These are phyloP conservation scores for sunflower (Helianthus annuus) DNA, from an alignment of 129 eudicot genomes.

Conservation along the genomic window HanXRQr2.0-SUNRISE NC_035440.2:10719091-10719590, in stretches of 20 bases:
- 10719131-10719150: conserved; percentile 51
- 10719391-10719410: neutral
- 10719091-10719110: conserved; percentile 89
- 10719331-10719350: conserved; percentile 56
- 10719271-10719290: conserved; percentile 86
- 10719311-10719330: conserved; percentile 88
- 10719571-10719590: conserved; percentile 98
- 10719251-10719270: conserved; percentile 89
- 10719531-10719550: conserved; percentile 97
- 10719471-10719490: conserved; percentile 95
- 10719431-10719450: conserved; percentile 44
- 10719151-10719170: conserved; percentile 91
- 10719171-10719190: conserved; percentile 61
- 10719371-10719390: neutral
- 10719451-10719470: conserved; percentile 69
- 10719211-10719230: conserved; percentile 52
- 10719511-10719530: conserved; percentile 89
- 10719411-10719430: neutral
- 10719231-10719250: conserved; percentile 91
- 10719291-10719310: conserved; percentile 97
- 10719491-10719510: conserved; percentile 82
- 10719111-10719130: conserved; percentile 63
- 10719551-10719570: conserved; percentile 85
- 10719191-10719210: conserved; percentile 43
- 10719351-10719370: conserved; percentile 54